Base-by-base conservation (phyloP, 1,284 basidiomycete genomes). In the Papiliotrema terrestris region DNA sequence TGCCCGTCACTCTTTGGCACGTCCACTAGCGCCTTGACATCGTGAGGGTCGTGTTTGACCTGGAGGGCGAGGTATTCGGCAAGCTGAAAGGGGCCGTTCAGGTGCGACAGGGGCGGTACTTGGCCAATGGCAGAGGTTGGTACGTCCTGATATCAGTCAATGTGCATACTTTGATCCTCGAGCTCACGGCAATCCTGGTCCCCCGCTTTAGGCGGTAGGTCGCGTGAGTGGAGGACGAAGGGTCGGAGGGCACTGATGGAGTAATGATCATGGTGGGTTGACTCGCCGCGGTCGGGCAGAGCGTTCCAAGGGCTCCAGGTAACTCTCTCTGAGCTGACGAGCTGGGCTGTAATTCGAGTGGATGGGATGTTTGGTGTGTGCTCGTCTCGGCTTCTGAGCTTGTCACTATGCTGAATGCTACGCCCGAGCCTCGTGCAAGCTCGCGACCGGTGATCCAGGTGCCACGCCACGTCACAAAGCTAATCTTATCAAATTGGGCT, bases 31-130 rank as follows among this genome's bases (percentile, higher is more conserved):
- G 83, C 76, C 37, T 89, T 83, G 26, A 97, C 87, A 71, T 95
- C 87, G 77, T 95, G 91, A 0, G 92, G 88, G 74, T 95, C 86
- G 37, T 84, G 79, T 9, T 87, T 84, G 58, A 96, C 88, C 60
- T 94, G 84, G 37, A 91, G 81, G 0, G 90, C 86, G 49, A 98
- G 89, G 76, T 94, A 97, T 72, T 98, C 93, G 69, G 97, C 92
- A 2, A 96, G 82, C 73, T 95, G 91, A 72, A 96, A 96, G 0
- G 92, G 89, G 65, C 89, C 92, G 76, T 95, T 88, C 23, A 94
- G 62, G 6, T 59, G 60, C 19, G 68, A 63, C 19, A 75, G 66
- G 13, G 68, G 58, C 2, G 69, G 74, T 11, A 67, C 61, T 2
- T 62, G 49, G 14, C 59, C 61, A 19, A 11, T 15, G 4, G 17